Conservation (phyloP, 495 filamentous ascomycete genomes). For the Tuber umbilicatum region DNA sequence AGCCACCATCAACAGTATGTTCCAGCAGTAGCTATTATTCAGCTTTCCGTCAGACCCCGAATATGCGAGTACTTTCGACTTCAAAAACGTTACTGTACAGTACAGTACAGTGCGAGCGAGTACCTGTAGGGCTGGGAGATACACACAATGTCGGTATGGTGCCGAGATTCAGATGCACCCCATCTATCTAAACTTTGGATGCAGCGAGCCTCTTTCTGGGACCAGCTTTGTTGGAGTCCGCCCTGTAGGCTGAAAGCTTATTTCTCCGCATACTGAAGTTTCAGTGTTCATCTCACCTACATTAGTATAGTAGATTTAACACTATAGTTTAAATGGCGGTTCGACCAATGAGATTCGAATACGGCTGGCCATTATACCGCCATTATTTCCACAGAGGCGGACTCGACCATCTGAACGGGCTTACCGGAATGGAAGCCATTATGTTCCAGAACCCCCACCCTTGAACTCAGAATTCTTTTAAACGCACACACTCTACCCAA, state of each 20-base stretch:
- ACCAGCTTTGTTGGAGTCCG: neutral
- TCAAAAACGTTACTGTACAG: neutral
- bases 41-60: neutral
- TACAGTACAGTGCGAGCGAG: no score
- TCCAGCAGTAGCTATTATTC: neutral
- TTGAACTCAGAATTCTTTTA: neutral
- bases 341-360: neutral
- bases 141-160: neutral
- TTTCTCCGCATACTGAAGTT: neutral
- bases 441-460: neutral
- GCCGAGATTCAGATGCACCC: neutral
- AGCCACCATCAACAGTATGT: neutral
- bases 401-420: neutral
- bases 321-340: neutral
- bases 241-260: neutral
- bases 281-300: neutral
- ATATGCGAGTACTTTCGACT: neutral
- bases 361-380: neutral
- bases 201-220: neutral
- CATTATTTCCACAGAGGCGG: neutral
- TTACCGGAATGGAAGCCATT: neutral
- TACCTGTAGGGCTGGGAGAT: slow-evolving; percentile 1
- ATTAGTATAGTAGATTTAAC: neutral
- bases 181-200: neutral
- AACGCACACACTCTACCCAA: neutral